Evolutionary conservation across 768 basidiomycete genomes (phyloP).

Genomic region (Cystobasidium tubakii): DNA sequence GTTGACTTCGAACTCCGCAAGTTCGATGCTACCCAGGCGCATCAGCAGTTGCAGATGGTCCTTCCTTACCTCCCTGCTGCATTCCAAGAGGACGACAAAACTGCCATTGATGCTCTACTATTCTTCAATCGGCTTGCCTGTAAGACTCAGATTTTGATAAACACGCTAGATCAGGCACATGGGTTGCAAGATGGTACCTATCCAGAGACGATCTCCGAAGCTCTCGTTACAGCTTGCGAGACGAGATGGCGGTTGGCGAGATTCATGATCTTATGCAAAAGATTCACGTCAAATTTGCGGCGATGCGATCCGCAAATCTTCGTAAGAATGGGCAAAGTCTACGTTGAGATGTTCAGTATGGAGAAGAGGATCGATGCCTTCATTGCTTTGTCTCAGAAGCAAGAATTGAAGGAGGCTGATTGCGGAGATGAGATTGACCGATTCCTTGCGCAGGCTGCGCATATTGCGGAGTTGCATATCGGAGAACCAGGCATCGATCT

Average conservation of each 20-base stretch:
- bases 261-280: slow-evolving; percentile 75
- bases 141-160: slow-evolving; percentile 82
- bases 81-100: slow-evolving; percentile 81
- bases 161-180: slow-evolving; percentile 72
- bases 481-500: slow-evolving; percentile 74
- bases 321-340: slow-evolving; percentile 74
- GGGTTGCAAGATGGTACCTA: slow-evolving; percentile 61
- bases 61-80: slow-evolving; percentile 87
- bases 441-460: slow-evolving; percentile 87
- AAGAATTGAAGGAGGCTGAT: slow-evolving; percentile 89
- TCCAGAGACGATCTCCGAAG: slow-evolving; percentile 62
- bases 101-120: slow-evolving; percentile 79
- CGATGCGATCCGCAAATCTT: slow-evolving; percentile 78
- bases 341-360: slow-evolving; percentile 74
- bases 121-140: slow-evolving; percentile 83
- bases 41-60: slow-evolving; percentile 72
- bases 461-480: slow-evolving; percentile 82
- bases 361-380: slow-evolving; percentile 91
- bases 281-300: slow-evolving; percentile 76
- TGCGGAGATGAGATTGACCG: slow-evolving; percentile 75
- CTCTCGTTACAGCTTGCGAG: slow-evolving; percentile 88
- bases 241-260: slow-evolving; percentile 76
- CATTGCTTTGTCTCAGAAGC: slow-evolving; percentile 70
- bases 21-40: slow-evolving; percentile 74
- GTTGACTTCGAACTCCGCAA: slow-evolving; percentile 83